Base-by-base conservation (phyloP, 371 early-diverging fungal genomes). In the Zopfochytrium polystomum region DNA sequence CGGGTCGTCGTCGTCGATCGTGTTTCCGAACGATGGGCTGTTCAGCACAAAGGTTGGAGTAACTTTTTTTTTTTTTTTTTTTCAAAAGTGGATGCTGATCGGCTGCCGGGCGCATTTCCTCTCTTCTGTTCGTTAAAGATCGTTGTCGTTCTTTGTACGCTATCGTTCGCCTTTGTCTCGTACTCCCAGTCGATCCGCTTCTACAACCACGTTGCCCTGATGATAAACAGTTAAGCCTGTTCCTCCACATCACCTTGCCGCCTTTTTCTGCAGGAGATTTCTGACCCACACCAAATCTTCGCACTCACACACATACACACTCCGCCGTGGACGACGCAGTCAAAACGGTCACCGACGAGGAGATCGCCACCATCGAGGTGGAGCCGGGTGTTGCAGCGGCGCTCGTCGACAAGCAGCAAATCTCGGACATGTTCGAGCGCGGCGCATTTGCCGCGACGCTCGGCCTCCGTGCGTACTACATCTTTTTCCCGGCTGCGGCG, bases 171-270 rank as follows among this genome's bases (percentile, higher is more conserved):
- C n/a, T 66, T 66, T 45, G 48, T 66, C 38, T 63, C 56, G 51
- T 61, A 62, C 43, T 35, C 66, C n/a, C 66, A 66, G 50, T 7
- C 56, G 15, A 66, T 66, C 9, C 62, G 66, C 15, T 66, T 44
- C 51, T 66, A 49, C 63, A 66, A 66, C 57, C 66, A 66, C 33
- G 52, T 55, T 25, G 57, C 30, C 46, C 47, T 66, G 42, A 15
- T 62, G 20, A 62, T 58, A 48, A 38, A 46, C 31, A 49, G 42
- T 42, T 42, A n/a, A 42, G 42, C n/a, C n/a, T 42, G 11, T 42
- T n/a, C n/a, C 42, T 13, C 42, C n/a, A 13, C 42, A 13, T 42
- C n/a, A 13, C n/a, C n/a, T n/a, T 42, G 42, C n/a, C n/a, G n/a
- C n/a, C 42, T 42, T 42, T n/a, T 42, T 11, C 13, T 42, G 42